Evolutionary conservation across 352 stramenopile genomes (phyloP), one percentile per base, ranked within the genome.

Genomic region (Elongisporangium senticosum): DNA sequence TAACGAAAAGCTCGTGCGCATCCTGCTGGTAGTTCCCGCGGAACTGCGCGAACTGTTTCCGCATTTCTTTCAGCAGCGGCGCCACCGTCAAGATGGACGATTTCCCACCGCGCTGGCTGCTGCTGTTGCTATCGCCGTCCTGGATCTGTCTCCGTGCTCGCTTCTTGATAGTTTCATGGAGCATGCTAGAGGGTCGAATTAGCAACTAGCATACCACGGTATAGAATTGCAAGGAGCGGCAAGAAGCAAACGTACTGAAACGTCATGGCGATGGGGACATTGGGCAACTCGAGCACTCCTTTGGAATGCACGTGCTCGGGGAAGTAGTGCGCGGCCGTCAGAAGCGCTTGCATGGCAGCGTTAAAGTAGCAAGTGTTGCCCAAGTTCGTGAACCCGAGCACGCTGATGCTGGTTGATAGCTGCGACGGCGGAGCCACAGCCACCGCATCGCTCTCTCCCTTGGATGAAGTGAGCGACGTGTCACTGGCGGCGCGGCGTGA

Each of bases 311-410:
- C 64, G 43, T 79, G 67, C 56, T 82, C 72, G 5, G 78, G 78
- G 51, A 84, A 88, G 55, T 75, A 87, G 57, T 89, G 82, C 50
- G 85, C 74, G 2, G 90, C 98, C 47, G 98, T 94, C 6, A 88
- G 81, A 22, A 99, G 72, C 56, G 86, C 93, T 65, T 97, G 90
- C 43, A 95, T 78, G 10, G 79, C 77, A 1, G 90, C 81, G 57
- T 97, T 97, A 62, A 97, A 96, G 65, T 96, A 98, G 75, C 92
- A 98, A 51, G 92, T 97, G 64, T 98, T 98, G 55, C 92, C 92
- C n/a, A 97, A 51, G 62, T 98, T 98, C 48, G 75, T 87, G 58
- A 92, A 85, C 0, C 83, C 83, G 19, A 87, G 54, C 33, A 89
- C 77, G 2, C 63, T 83, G 23, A 58, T 75, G 13, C 33, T 7